Base-by-base conservation (phyloP, 176 grass and related monocot genomes). In the Ampelocalamus luodianensis region DNA sequence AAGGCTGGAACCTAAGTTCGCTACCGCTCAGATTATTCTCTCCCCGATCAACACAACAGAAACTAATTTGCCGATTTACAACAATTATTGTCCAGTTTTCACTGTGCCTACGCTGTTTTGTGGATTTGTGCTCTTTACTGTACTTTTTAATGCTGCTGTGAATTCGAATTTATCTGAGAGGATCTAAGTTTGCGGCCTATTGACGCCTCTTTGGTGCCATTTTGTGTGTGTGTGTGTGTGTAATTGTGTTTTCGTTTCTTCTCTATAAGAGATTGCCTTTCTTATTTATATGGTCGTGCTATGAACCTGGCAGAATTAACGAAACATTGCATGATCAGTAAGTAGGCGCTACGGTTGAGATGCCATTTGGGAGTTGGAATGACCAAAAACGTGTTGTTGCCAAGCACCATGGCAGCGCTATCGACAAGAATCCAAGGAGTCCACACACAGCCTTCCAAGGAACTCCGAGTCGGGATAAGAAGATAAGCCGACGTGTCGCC, bases 1-100 rank as follows among this genome's bases (percentile, higher is more conserved):
- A 99, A 96, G 86, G 90, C 90, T 42, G 93, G 93, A 62, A 68
- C 89, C 10, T 87, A 56, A 80, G 51, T 15, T 84, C 10, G 10
- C 22, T 20, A 62, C 44, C 77, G n/a, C 10, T 18, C 10, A 6
- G 51, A 69, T 8, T 8, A 69, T 6, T 34, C 44, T 15, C 39
- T 71, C 10, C 32, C 44, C n/a, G 5, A 23, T 24, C 22, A 23
- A 29, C 32, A 32, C 72, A 38, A 58, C 46, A 32, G 27, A 86
- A 53, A 74, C 74, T 46, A 87, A 59, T 87, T 90, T 87, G 85
- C 49, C n/a, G 79, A 55, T 79, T 29, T 50, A 51, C 59, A 46
- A 79, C 15, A 53, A 72, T 54, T 75, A 79, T 5, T 74, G 85
- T 54, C 40, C 60, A 53, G 49, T 61, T 90, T 44, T 42, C 18